phyloP scores from a whole-genome alignment of 352 stramenopile species.

The Phytophthora ohioensis region DNA sequence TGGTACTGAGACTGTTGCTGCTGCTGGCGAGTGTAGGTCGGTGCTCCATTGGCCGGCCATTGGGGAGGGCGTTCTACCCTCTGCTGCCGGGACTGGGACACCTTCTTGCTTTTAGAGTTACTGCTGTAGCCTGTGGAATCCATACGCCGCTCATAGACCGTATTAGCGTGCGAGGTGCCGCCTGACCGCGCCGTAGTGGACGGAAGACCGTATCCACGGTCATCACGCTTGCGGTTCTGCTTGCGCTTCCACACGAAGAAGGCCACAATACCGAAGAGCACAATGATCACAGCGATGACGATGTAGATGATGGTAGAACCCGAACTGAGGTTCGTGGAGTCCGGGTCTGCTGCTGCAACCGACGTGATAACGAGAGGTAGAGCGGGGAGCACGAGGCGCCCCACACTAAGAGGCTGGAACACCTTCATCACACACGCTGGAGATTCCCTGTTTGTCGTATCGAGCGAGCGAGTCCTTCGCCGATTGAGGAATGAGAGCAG shows the following conservation, averaged over 20 bases:
- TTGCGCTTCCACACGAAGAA: conserved; percentile 65
- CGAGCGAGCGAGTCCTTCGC: not conserved
- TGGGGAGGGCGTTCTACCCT: conserved; percentile 35
- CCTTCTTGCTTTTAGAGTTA: conserved; percentile 31
- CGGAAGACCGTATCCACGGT: conserved; percentile 22
- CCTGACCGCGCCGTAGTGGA: conserved; percentile 27
- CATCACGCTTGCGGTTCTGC: conserved; percentile 37
- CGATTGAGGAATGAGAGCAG: conserved; percentile 39
- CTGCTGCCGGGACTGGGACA: not conserved
- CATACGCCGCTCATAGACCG: conserved; percentile 25
- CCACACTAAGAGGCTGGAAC: not conserved
- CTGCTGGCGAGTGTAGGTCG: conserved; percentile 42
- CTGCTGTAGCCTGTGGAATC: conserved; percentile 36
- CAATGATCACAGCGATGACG: conserved; percentile 57
- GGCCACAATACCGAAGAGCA: conserved; percentile 57
- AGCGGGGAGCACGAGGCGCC: not conserved
- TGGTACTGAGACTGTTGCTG: conserved; percentile 30
- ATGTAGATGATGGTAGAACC: conserved; percentile 64
- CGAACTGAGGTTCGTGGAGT: conserved; percentile 30
- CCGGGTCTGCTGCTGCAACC: conserved; percentile 20
- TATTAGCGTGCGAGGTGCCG: conserved; percentile 26
- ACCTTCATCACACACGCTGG: conserved; percentile 25
- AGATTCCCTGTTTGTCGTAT: conserved; percentile 9
- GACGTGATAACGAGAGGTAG: conserved; percentile 23
- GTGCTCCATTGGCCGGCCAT: conserved; percentile 37